Evolutionary conservation across 768 basidiomycete species (phyloP), one percentile per base, ranked within the genome.

Genomic region (Tulasnella sp.): DNA sequence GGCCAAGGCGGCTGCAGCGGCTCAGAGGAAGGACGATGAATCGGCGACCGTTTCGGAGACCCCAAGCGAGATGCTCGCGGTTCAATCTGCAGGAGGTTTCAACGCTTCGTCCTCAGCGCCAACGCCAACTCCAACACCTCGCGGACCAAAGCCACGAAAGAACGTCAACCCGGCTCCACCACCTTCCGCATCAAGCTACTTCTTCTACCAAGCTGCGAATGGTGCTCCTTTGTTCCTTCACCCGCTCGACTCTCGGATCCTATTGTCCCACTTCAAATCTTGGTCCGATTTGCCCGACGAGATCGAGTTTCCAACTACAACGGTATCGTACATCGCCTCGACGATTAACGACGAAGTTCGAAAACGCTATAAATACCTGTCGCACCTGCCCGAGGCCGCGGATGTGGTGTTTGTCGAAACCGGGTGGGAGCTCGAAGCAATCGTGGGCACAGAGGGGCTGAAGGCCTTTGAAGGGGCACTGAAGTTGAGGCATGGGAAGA

Each of bases 331-430:
- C 58, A 37, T 31, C 60, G 93, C 94, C 85, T 91, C 94, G 69
- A 91, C 93, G 0, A 93, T 99, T 82, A 95, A 97, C 85, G 96
- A 97, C 81, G 96, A 98, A 81, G 88, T 99, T 40, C 92, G 97
- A 74, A 94, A 96, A 86, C 92, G 97, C 44, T 98, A 96, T 89
- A 97, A 97, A 85, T 99, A 98, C 85, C 92, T 99, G 81, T 91
- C 92, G 4, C 97, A 99, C 86, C 89, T 98, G 83, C 95, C 97
- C 1, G 93, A 95, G 80, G 93, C 95, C 69, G 93, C 95, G 50
- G 97, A 99, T 84, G 95, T 98, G 72, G 93, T 96, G 34, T 98
- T 98, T 86, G 88, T 98, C 78, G 97, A 99, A 86, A 91, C 95
- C 11, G 77, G 77, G 11, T 78, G 50, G 50, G 93, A 97, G 84